A percentile compares a stretch with the other conserved stretches of the same genome.
These are phyloP conservation scores for Pulveroboletus ravenelii DNA, from an alignment of 768 basidiomycete species.

Conservation along the genomic window DNA sequence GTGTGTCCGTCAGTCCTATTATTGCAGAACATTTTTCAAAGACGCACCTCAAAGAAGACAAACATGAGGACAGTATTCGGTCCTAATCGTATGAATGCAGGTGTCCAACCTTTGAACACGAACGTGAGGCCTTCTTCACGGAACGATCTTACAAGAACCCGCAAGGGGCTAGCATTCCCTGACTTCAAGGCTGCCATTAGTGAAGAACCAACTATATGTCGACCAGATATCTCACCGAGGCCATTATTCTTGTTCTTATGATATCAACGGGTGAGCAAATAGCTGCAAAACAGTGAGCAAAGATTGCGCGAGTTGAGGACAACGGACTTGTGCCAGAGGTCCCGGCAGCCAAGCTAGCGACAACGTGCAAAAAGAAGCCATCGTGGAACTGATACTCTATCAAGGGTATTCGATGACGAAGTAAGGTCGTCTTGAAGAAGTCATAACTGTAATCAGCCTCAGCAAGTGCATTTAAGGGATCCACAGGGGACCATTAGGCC, in stretches of 20 bases:
- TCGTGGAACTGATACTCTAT: conserved; percentile 60
- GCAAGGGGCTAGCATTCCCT: conserved; percentile 41
- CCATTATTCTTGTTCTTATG: conserved; percentile 72
- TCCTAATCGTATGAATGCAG: conserved; percentile 77
- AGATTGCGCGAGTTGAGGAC: not conserved
- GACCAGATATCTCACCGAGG: conserved; percentile 46
- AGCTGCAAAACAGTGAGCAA: conserved; percentile 38
- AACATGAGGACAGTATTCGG: conserved; percentile 84
- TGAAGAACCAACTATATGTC: not conserved
- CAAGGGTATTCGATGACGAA: conserved; percentile 49
- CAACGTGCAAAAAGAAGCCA: conserved; percentile 59
- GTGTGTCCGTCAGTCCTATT: conserved; percentile 5
- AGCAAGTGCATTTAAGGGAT: not conserved
- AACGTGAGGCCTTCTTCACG: conserved; percentile 72
- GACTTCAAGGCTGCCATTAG: conserved; percentile 38
- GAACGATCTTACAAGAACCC: conserved; percentile 55
- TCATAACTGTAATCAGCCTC: conserved; percentile 53
- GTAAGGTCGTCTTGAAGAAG: conserved; percentile 60
- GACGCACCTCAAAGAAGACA: conserved; percentile 75
- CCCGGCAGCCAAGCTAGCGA: conserved; percentile 65
- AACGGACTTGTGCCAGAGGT: conserved; percentile 72
- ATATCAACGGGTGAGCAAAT: conserved; percentile 79
- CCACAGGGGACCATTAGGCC: not conserved
- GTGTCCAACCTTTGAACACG: conserved; percentile 87
- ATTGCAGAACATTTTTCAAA: not conserved